These are phyloP conservation scores for Lipomyces oligophaga DNA, from an alignment of 805 yeast species.

Conservation along the genomic window DNA sequence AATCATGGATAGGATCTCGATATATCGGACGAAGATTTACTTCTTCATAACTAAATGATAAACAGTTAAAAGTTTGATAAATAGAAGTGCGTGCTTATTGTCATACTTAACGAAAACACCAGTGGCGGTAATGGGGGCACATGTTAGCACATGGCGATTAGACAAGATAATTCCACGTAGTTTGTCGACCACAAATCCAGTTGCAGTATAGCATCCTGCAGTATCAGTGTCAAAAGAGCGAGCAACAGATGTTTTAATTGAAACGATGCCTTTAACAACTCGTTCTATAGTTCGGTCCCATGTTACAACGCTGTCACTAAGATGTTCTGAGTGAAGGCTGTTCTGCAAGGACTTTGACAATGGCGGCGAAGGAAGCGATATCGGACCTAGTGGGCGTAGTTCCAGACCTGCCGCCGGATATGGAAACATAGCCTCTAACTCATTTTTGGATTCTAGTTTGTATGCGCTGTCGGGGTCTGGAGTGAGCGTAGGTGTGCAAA, in stretches of 20 bases:
- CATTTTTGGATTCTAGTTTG: conserved; percentile 6
- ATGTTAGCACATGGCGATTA: conserved; percentile 27
- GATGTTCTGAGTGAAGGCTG: neutral
- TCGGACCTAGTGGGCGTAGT: conserved; percentile 2
- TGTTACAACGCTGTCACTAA: conserved; percentile 5
- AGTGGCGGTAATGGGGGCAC: conserved; percentile 27
- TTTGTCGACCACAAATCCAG: conserved; percentile 29
- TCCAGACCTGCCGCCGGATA: neutral
- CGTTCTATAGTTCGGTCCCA: conserved; percentile 28
- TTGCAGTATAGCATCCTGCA: conserved; percentile 28
- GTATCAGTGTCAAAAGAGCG: conserved; percentile 27
- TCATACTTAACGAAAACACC: conserved; percentile 28
- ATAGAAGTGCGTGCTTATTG: neutral
- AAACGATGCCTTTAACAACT: conserved; percentile 26
- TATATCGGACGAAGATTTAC: conserved; percentile 27
- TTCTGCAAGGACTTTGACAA: neutral
- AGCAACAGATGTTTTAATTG: conserved; percentile 25
- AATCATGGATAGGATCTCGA: conserved; percentile 29
- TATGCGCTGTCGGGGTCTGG: conserved; percentile 27
- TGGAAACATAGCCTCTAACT: neutral
- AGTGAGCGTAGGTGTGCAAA: conserved; percentile 21
- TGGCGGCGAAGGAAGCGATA: conserved; percentile 8
- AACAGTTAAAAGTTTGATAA: neutral
- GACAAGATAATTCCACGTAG: conserved; percentile 24
- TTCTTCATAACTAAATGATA: conserved; percentile 22